A percentile compares a stretch with the other conserved stretches of the same genome.
Evolutionary conservation across 2,329 filamentous ascomycete species (phyloP).

Genomic region (Blumeria graminis): DNA sequence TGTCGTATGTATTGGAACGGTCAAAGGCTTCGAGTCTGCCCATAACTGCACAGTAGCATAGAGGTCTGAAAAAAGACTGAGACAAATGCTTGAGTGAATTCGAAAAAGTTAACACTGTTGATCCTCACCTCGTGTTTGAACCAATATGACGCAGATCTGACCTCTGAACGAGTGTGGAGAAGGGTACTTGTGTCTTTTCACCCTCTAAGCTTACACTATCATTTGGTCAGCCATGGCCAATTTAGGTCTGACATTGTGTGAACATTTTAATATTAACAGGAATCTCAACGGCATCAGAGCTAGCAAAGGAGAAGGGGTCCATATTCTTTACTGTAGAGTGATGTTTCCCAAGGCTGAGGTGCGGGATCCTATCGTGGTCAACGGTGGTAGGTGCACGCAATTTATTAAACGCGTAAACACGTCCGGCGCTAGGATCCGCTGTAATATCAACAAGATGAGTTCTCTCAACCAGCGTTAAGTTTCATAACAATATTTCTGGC

Average conservation of each 20-base stretch:
- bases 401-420: too few species aligned
- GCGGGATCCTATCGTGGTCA: too few species aligned
- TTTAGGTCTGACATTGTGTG: conserved; percentile 1
- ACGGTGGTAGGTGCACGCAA: too few species aligned
- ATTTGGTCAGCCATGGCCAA: conserved; percentile 11
- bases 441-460: too few species aligned
- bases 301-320: conserved; percentile 92
- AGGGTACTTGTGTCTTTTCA: conserved; percentile 47
- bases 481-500: too few species aligned
- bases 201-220: conserved; percentile 52
- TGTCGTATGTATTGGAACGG: conserved; percentile 72
- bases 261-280: conserved; percentile 44
- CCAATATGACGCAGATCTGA: conserved; percentile 69
- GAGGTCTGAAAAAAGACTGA: conserved; percentile 59
- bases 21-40: conserved; percentile 85
- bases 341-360: too few species aligned
- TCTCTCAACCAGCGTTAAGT: too few species aligned
- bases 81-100: neutral
- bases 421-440: too few species aligned
- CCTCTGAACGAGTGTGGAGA: conserved; percentile 53
- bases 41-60: conserved; percentile 86
- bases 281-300: conserved; percentile 60
- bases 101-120: conserved; percentile 6
- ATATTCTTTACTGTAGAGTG: conserved; percentile 22
- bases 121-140: conserved; percentile 46